Conservation (phyloP, 805 yeast genomes). For the Priceomyces carsonii region DNA sequence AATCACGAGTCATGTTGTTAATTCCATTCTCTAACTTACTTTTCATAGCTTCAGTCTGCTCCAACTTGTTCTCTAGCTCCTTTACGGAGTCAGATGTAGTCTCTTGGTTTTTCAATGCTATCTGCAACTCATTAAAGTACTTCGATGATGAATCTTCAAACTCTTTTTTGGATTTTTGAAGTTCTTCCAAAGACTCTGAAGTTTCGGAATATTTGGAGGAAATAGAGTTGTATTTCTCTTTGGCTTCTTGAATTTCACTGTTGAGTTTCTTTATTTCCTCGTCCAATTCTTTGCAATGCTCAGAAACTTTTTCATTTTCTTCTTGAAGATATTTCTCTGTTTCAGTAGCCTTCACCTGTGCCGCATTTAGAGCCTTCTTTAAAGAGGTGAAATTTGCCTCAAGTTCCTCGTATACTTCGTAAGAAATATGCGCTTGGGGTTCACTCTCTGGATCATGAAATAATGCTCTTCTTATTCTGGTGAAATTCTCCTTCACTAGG, state of each 20-base stretch:
- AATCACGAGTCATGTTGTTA: constrained; percentile 85
- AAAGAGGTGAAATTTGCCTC: constrained; percentile 36
- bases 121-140: constrained; percentile 32
- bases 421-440: constrained; percentile 66
- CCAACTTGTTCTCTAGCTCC: constrained; percentile 31
- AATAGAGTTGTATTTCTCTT: constrained; percentile 20
- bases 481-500: constrained; percentile 66
- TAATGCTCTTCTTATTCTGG: constrained; percentile 67
- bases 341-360: constrained; percentile 16
- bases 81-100: constrained; percentile 25
- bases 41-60: constrained; percentile 42
- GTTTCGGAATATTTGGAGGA: constrained; percentile 20
- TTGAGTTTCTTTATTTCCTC: constrained; percentile 11
- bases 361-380: constrained; percentile 20
- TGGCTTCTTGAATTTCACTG: constrained; percentile 19
- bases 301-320: constrained; percentile 17
- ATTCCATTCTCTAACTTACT: constrained; percentile 81
- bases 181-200: constrained; percentile 17
- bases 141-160: constrained; percentile 29
- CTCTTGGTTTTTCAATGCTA: constrained; percentile 24
- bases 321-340: constrained; percentile 19
- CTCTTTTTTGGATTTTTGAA: constrained; percentile 32
- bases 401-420: constrained; percentile 54
- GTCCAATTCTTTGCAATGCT: constrained; percentile 14
- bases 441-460: constrained; percentile 73